phyloP scores from a whole-genome alignment of 805 yeast genomes.

The Torulaspora franciscae region DNA sequence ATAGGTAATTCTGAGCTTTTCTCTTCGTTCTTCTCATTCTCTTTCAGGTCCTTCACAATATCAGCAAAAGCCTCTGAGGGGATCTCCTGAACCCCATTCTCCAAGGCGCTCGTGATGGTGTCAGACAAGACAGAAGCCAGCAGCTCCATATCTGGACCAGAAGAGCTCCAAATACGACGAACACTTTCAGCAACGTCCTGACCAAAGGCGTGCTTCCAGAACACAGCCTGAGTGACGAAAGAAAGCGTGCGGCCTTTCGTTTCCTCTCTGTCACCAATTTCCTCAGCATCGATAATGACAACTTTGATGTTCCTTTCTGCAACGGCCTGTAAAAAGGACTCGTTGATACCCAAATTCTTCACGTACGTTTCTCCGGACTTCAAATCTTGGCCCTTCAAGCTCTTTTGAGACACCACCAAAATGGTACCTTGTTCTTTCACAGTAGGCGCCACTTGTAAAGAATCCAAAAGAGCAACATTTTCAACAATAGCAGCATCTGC shows the following conservation, averaged over 20 bases:
- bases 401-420: conserved; percentile 38
- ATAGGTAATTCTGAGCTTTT: conserved; percentile 43
- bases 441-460: conserved; percentile 58
- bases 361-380: conserved; percentile 42
- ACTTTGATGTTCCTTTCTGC: conserved; percentile 51
- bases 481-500: conserved; percentile 66
- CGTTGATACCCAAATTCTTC: conserved; percentile 47
- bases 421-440: conserved; percentile 54
- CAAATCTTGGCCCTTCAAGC: conserved; percentile 25
- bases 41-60: conserved; percentile 36
- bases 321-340: conserved; percentile 46
- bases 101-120: conserved; percentile 54
- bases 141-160: conserved; percentile 76
- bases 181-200: conserved; percentile 58
- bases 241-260: conserved; percentile 71
- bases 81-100: conserved; percentile 40
- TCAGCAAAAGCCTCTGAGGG: conserved; percentile 27
- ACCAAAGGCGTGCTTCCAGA: conserved; percentile 65
- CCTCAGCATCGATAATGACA: conserved; percentile 54
- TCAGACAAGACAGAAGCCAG: conserved; percentile 67
- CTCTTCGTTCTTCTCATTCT: conserved; percentile 23
- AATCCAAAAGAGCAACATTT: conserved; percentile 48
- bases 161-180: conserved; percentile 72
- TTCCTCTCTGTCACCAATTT: conserved; percentile 61
- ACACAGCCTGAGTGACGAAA: conserved; percentile 72